Evolutionary conservation across 306 rosid genomes (phyloP), one percentile per base, ranked within the genome.

Genomic region (Quercus parvula): DNA sequence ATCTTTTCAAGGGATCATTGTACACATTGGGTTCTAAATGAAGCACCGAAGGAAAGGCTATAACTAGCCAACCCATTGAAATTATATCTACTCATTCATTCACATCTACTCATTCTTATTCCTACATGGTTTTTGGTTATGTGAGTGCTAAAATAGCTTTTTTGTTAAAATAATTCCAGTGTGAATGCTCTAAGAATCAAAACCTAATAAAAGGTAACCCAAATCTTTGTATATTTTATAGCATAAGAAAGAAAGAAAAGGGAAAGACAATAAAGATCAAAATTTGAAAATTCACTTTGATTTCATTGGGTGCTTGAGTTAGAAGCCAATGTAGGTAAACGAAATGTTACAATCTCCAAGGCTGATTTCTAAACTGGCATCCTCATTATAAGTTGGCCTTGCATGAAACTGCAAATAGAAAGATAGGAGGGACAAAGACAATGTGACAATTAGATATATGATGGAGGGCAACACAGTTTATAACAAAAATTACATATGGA

Each of bases 321-420:
- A 27, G 30, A 28, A 27, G 70, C 22, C 18, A 15, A 28, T 28
- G 9, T 63, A 22, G 44, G 44, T 5, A 66, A 38, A 64, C 38
- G 31, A 38, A 74, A 25, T 70, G 38, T 18, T 22, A 5, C 51
- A 19, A 20, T 44, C 38, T 35, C 41, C 35, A 71, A 49, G 33
- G 12, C 51, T 2, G 54, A 71, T 31, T 30, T 24, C 75, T 76
- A 86, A 67, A 89, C 57, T 2, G 94, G 96, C 86, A 93, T 89
- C 79, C 81, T 88, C 87, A 79, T 80, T 83, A 93, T 55, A 66
- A 88, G 91, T 75, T 89, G 93, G 5, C 96, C 93, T 80, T 83
- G 74, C 54, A 88, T 76, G 85, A 85, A 74, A 78, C 98, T 93
- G 93, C 64, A 81, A 24, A 24, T 24, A 0, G 24, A 24, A 24